phyloP scores from a whole-genome alignment of 2,329 filamentous ascomycete genomes.

The Pseudopithomyces maydicus region DNA sequence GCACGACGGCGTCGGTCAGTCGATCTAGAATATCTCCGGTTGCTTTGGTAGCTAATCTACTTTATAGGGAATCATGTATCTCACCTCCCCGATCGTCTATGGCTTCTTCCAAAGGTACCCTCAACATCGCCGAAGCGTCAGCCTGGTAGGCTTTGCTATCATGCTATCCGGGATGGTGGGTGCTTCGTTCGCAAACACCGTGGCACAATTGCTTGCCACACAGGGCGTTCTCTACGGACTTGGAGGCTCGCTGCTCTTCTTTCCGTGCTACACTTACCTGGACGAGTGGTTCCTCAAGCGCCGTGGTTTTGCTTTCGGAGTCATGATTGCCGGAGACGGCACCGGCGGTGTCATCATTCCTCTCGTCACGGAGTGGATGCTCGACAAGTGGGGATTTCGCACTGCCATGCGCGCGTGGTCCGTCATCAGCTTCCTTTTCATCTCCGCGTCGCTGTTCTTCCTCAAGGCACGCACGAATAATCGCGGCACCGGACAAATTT shows the following conservation, averaged over 20 bases:
- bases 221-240: slow-evolving; percentile 1
- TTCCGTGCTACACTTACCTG: slow-evolving; percentile 50
- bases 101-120: background rate
- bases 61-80: background rate
- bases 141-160: background rate
- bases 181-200: slow-evolving; percentile 1
- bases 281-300: slow-evolving; percentile 65
- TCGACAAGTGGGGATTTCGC: background rate
- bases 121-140: background rate
- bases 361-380: slow-evolving; percentile 1
- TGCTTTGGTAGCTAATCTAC: background rate
- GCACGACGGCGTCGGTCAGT: background rate
- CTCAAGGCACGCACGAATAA: background rate
- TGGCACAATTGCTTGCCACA: background rate
- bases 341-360: slow-evolving; percentile 1
- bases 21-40: background rate
- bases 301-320: slow-evolving; percentile 65
- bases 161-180: slow-evolving; percentile 1
- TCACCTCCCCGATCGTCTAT: background rate
- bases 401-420: slow-evolving; percentile 3
- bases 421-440: background rate
- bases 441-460: background rate
- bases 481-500: background rate
- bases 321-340: slow-evolving; percentile 4
- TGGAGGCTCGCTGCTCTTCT: background rate